A percentile compares a stretch with the other conserved stretches of the same genome.
These are phyloP conservation scores for Aphanomyces euteiches DNA, from an alignment of 352 stramenopile genomes.

Conservation along the genomic window DNA sequence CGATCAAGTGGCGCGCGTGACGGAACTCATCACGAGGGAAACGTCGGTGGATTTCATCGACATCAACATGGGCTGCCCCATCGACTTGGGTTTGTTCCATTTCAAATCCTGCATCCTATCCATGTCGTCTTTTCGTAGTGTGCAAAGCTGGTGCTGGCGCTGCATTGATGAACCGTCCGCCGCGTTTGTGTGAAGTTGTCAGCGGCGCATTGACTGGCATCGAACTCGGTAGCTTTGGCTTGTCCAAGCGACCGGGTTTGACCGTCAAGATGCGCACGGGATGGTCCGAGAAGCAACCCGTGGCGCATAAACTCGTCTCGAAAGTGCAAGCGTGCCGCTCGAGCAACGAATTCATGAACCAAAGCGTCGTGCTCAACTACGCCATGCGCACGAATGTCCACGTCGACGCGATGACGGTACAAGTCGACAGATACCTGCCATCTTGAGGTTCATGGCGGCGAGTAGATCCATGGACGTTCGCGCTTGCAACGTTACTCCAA, in stretches of 20 bases:
- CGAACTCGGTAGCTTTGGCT: conserved; percentile 54
- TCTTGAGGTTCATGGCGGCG: conserved; percentile 25
- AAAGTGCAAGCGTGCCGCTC: conserved; percentile 82
- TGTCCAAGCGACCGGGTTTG: conserved; percentile 60
- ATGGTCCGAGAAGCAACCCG: conserved; percentile 94
- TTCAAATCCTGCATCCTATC: no score
- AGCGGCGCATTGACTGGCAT: conserved; percentile 81
- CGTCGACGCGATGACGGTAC: conserved; percentile 61
- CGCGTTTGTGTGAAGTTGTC: conserved; percentile 87
- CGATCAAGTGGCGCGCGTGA: conserved; percentile 91
- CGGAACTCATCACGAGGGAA: conserved; percentile 91
- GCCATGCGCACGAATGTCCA: conserved; percentile 58
- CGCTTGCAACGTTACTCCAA: conserved; percentile 97
- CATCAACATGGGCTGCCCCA: conserved; percentile 99
- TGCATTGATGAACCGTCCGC: conserved; percentile 91
- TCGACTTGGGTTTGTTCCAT: conserved; percentile 90
- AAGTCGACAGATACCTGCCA: neutral
- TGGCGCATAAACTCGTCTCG: conserved; percentile 90
- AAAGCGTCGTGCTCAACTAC: conserved; percentile 72
- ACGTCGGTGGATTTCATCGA: conserved; percentile 96
- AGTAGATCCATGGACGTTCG: conserved; percentile 93
- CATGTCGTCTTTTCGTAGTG: conserved; percentile 34
- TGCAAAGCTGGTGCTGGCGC: conserved; percentile 85
- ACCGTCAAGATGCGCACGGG: conserved; percentile 98
- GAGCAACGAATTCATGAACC: conserved; percentile 69